Evolutionary conservation across 2,329 filamentous ascomycete genomes (phyloP).

Genomic region (Colletotrichum spinosum): DNA sequence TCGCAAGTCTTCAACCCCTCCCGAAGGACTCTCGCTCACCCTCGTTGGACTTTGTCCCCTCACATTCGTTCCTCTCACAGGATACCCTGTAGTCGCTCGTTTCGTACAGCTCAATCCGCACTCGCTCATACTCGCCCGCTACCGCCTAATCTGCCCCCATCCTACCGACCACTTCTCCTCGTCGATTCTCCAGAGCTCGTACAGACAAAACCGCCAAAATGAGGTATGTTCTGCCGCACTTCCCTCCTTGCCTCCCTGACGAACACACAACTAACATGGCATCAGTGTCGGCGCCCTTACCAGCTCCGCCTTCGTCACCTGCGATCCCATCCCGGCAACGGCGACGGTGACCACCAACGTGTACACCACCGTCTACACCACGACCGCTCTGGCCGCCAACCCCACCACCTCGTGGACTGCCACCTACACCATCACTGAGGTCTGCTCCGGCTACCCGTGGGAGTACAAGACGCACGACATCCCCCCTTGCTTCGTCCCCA

Average conservation of each 20-base stretch:
- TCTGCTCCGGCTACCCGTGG: conserved; percentile 46
- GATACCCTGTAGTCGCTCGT: conserved; percentile 22
- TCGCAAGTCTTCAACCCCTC: conserved; percentile 4
- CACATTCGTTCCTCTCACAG: conserved; percentile 22
- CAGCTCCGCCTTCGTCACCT: conserved; percentile 46
- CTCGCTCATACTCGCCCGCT: neutral
- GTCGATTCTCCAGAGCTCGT: conserved; percentile 1
- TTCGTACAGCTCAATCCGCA: conserved; percentile 21
- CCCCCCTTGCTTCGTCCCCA: conserved; percentile 53
- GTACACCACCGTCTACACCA: conserved; percentile 53
- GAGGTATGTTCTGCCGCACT: conserved; percentile 25
- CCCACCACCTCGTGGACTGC: conserved; percentile 52
- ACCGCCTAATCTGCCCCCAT: neutral
- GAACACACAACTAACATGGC: conserved; percentile 38
- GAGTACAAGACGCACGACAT: conserved; percentile 44
- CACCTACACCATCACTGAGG: conserved; percentile 54
- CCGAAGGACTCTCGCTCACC: conserved; percentile 13
- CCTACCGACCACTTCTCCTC: neutral
- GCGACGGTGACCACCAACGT: conserved; percentile 40
- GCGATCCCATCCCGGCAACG: conserved; percentile 40
- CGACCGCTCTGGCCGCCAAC: conserved; percentile 51
- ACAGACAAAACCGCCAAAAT: conserved; percentile 35
- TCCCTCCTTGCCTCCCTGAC: too few relatives aligned
- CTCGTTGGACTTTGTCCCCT: conserved; percentile 25
- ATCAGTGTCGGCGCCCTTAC: conserved; percentile 43